Evolutionary conservation across 75 land plant species (phyloP).

Genomic region (Cryptomeria japonica): DNA sequence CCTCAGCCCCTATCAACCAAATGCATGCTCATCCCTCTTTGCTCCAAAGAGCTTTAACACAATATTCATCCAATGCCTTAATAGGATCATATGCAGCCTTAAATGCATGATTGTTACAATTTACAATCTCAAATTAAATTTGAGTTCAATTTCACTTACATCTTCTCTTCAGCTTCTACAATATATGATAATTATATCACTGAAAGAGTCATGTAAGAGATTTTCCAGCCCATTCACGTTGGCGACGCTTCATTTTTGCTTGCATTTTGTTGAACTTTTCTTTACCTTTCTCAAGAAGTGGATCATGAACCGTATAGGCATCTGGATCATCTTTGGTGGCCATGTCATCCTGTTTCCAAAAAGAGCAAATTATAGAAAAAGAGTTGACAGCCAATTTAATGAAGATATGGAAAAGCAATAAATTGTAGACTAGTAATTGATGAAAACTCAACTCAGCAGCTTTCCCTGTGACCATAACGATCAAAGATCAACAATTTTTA

Average conservation of each 20-base stretch:
- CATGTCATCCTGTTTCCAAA: conserved; percentile 72
- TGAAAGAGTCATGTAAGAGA: conserved; percentile 56
- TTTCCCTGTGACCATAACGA: background rate
- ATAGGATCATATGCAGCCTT: background rate
- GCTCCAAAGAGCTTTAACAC: background rate
- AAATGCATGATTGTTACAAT: background rate
- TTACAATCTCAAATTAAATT: background rate
- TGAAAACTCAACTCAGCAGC: background rate
- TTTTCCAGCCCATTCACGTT: conserved; percentile 98
- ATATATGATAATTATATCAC: background rate
- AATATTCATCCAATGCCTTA: background rate
- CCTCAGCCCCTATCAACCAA: background rate
- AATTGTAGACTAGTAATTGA: background rate
- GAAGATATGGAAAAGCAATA: background rate
- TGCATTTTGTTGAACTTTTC: conserved; percentile 96
- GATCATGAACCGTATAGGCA: conserved; percentile 90
- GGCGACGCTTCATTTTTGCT: conserved; percentile 84
- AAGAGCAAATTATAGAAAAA: background rate
- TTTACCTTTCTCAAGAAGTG: conserved; percentile 95
- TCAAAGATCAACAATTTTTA: background rate
- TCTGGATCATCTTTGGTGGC: conserved; percentile 82
- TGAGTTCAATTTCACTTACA: background rate
- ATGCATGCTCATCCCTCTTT: background rate
- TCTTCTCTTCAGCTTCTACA: background rate
- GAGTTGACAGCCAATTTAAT: no score